Base-by-base conservation (phyloP, 495 filamentous ascomycete genomes). In the Aspergillus affinis region DNA sequence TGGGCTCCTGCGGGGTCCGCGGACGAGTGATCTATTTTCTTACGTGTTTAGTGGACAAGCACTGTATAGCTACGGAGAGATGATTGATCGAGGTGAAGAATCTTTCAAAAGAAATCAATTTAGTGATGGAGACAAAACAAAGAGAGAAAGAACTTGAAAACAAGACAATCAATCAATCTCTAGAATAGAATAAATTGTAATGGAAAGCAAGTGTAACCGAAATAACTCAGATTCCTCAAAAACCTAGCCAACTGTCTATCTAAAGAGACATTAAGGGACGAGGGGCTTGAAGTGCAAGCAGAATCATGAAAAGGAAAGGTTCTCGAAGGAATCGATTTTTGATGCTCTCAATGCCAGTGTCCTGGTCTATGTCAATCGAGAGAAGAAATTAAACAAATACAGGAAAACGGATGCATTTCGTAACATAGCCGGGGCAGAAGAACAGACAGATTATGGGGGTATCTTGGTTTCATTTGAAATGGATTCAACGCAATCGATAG, bases 381-480 rank as follows among this genome's bases (percentile, higher is more conserved):
- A 36, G 36, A 41, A 17, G 13, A 41, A 13, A 15, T 32, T 1
- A 6, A 32, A 8, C 10, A 15, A 5, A 41, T 41, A 41, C 36
- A 41, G 10, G 10, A 8, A 49, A 49, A 9, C 2, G 4, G 9
- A 17, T 1, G 23, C 9, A 30, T 15, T 27, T 29, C 21, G 23
- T n/a, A 26, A 8, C n/a, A 27, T 15, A 13, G 15, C 29, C 8
- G n/a, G 50, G 17, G 13, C n/a, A 23, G 53, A 55, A 59, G 4
- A n/a, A 59, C 23, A 26, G 4, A 26, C 23, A 27, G 19, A 27
- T 20, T 18, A 36, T 26, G 57, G 58, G 57, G 58, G 61, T 63
- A 67, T 61, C 52, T 51, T 55, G 27, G 55, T 30, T 56, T 29
- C 20, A 27, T 26, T 15, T 12, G 30, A 36, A 32, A 53, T 54